Conservation (phyloP, 371 early-diverging fungal genomes). For the Apophysomyces elegans region DNA sequence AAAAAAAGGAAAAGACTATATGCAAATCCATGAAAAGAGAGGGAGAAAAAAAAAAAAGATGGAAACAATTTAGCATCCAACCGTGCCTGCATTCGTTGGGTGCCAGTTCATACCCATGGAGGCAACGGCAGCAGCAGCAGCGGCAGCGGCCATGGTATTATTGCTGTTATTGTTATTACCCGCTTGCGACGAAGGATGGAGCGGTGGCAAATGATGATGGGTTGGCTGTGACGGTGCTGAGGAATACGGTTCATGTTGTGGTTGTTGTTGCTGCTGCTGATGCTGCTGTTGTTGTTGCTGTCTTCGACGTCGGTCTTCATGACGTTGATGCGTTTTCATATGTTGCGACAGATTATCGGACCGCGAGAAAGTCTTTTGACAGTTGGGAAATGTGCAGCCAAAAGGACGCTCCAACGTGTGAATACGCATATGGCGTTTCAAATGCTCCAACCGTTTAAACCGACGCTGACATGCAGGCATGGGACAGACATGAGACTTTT, state of each 20-base stretch:
- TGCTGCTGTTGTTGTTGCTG: constrained; percentile 19
- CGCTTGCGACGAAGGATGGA: constrained; percentile 13
- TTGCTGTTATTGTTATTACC: not conserved
- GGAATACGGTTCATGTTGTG: constrained; percentile 9
- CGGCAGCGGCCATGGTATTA: not conserved
- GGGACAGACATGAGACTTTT: constrained; percentile 49
- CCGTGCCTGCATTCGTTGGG: constrained; percentile 7
- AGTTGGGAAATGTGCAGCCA: constrained; percentile 64
- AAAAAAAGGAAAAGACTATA: constrained; percentile 3
- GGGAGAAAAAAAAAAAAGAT: constrained; percentile 2
- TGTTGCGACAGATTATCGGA: constrained; percentile 75
- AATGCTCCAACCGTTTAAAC: constrained; percentile 85
- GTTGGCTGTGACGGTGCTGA: not conserved
- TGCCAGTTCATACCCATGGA: constrained; percentile 11
- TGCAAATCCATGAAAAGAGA: not conserved
- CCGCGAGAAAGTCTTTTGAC: constrained; percentile 80
- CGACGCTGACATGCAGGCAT: constrained; percentile 53
- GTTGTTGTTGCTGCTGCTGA: constrained; percentile 51
- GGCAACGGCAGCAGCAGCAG: constrained; percentile 6
- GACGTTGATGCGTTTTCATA: constrained; percentile 63
- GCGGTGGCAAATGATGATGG: constrained; percentile 14
- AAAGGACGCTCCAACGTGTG: constrained; percentile 85
- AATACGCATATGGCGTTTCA: constrained; percentile 88
- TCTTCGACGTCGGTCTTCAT: constrained; percentile 31
- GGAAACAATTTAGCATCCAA: constrained; percentile 9